phyloP scores from a whole-genome alignment of 2,329 filamentous ascomycete species.

The Coniella vitis region DNA sequence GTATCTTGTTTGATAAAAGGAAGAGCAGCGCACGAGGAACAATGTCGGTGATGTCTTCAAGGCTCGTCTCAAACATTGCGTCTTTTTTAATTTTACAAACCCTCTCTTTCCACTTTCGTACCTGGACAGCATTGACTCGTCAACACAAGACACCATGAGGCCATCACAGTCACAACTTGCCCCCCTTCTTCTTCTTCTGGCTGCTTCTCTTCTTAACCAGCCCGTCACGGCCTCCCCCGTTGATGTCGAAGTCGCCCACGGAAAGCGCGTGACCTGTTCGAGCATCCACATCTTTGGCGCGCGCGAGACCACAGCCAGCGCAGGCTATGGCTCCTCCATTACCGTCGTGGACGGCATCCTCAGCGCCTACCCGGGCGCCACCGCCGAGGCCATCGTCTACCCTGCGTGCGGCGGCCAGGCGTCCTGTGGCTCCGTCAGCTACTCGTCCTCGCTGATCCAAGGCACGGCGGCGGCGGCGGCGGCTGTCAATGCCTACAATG shows the following conservation, averaged over 20 bases:
- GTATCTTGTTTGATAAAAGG: too few species aligned
- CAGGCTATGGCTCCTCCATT: conserved; percentile 45
- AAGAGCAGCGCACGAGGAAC: too few species aligned
- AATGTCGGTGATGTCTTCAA: too few species aligned
- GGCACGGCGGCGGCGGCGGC: conserved; percentile 53
- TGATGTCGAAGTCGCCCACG: conserved; percentile 40
- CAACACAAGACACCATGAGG: too few species aligned
- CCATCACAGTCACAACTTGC: background rate
- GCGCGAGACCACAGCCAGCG: conserved; percentile 40
- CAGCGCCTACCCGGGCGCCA: conserved; percentile 41
- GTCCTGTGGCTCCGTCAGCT: conserved; percentile 51
- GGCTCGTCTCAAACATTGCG: too few species aligned
- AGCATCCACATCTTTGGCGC: conserved; percentile 39
- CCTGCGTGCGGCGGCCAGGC: conserved; percentile 57
- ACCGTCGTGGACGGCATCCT: conserved; percentile 44
- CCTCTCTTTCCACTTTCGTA: too few species aligned
- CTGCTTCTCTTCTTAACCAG: conserved; percentile 26
- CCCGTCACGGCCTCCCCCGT: conserved; percentile 45
- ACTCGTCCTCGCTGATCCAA: conserved; percentile 50
- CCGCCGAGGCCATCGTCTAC: conserved; percentile 48
- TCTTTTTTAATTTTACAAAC: too few species aligned
- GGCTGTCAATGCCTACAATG: conserved; percentile 52
- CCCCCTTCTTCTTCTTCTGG: conserved; percentile 23
- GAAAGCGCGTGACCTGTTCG: conserved; percentile 43
- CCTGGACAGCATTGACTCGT: too few species aligned